phyloP scores from a whole-genome alignment of 2,329 filamentous ascomycete genomes.

The Penicillium glabrum region DNA sequence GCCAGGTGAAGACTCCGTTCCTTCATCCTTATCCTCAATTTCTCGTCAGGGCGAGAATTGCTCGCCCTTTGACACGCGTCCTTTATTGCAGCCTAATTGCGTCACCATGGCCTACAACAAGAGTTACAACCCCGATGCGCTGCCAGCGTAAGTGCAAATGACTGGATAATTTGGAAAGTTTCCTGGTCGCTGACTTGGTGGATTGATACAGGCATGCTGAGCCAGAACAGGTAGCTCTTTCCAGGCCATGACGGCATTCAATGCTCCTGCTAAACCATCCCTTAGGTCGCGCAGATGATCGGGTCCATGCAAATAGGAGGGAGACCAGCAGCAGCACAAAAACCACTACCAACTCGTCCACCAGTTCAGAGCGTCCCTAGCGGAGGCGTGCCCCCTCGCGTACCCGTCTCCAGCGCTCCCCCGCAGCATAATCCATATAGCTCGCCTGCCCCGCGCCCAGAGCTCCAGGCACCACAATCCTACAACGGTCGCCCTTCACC shows the following conservation, averaged over 20 bases:
- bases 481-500: constrained; percentile 22
- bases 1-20: background rate
- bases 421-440: constrained; percentile 19
- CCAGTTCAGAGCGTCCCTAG: constrained; percentile 16
- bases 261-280: background rate
- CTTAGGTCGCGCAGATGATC: constrained; percentile 48
- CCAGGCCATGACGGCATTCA: background rate
- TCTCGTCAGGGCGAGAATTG: constrained; percentile 1
- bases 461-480: constrained; percentile 15
- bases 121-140: constrained; percentile 88
- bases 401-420: constrained; percentile 25
- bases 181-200: constrained; percentile 15
- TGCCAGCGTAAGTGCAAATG: constrained; percentile 71
- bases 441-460: constrained; percentile 17
- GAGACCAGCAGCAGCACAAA: constrained; percentile 17
- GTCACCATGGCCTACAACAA: constrained; percentile 86
- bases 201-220: constrained; percentile 63
- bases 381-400: constrained; percentile 23
- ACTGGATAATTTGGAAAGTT: background rate
- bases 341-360: constrained; percentile 27
- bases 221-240: constrained; percentile 61
- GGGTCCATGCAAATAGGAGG: constrained; percentile 34
- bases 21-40: background rate
- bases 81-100: constrained; percentile 18
- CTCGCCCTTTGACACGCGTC: constrained; percentile 1